phyloP scores from a whole-genome alignment of 176 grass and related monocot genomes.

The Cenchrus purpureus region DNA sequence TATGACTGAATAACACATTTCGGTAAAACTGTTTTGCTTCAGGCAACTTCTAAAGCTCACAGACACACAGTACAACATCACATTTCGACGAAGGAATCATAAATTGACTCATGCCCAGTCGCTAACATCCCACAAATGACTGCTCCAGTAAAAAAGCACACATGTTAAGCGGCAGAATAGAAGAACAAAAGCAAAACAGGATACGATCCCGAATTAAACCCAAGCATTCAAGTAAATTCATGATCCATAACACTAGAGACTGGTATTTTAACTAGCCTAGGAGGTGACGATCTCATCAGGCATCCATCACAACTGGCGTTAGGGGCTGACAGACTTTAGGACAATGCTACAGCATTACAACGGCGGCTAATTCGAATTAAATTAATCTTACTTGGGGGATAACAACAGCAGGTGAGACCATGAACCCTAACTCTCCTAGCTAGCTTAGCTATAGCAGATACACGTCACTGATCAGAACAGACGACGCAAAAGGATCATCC shows the following conservation, averaged over 20 bases:
- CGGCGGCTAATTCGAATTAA: slow-evolving; percentile 43
- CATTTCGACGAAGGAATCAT: neutral
- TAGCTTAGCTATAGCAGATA: slow-evolving; percentile 44
- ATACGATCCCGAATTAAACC: slow-evolving; percentile 42
- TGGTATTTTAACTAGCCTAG: slow-evolving; percentile 47
- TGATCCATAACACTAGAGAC: slow-evolving; percentile 37
- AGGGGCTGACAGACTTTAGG: slow-evolving; percentile 32
- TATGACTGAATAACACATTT: neutral
- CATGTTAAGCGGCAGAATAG: neutral
- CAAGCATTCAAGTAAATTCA: slow-evolving; percentile 46
- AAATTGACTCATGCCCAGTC: neutral
- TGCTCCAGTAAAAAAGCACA: neutral
- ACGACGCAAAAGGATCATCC: neutral
- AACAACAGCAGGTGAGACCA: slow-evolving; percentile 43
- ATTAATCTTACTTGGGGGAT: slow-evolving; percentile 48
- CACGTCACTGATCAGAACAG: slow-evolving; percentile 26
- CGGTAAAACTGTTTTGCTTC: neutral
- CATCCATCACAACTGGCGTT: slow-evolving; percentile 37
- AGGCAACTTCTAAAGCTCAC: neutral
- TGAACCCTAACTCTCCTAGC: slow-evolving; percentile 59
- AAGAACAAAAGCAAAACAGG: neutral
- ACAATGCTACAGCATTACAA: slow-evolving; percentile 45
- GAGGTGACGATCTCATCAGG: slow-evolving; percentile 33
- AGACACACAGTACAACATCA: neutral
- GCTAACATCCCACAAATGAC: neutral